Evolutionary conservation across 208 protist species (phyloP), one percentile per base, ranked within the genome.

Genomic region (Trichomonas tenax): DNA sequence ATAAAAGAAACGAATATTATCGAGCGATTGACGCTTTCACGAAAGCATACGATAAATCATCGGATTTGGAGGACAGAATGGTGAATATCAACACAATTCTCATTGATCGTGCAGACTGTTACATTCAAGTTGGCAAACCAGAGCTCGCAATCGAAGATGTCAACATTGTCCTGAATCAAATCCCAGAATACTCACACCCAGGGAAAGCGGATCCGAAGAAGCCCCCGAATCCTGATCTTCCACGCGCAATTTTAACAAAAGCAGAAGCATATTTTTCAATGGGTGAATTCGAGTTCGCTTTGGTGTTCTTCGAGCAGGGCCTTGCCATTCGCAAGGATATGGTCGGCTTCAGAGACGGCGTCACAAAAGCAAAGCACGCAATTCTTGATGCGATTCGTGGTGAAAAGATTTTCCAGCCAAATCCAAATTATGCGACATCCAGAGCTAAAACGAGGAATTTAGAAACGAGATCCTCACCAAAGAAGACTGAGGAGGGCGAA

Each of bases 181-280:
- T n/a, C 2, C 86, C 86, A 58, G 31, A 93, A 72, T 72, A 72
- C 26, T 17, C 58, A 72, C 11, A 72, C 58, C 58, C 58, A 72
- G 58, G 26, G 26, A 72, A 72, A 26, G 58, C 58, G 3, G 58
- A 72, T 72, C 58, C 58, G 26, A 72, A 72, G 58, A 72, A 72
- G 21, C 58, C 58, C 8, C 58, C 58, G 26, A 72, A 72, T 72
- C 58, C 58, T 3, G 58, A 72, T 21, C 17, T 48, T 51, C 41
- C 86, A 93, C 23, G 86, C 1, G 86, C 86, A 34, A 58, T 93
- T 38, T 93, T 93, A 93, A 44, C 86, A 17, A 93, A 93, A 21
- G 86, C 86, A 0, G 86, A 93, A 93, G 86, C 86, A 10, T 93
- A 48, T 93, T 93, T 93, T 36, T 93, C 86, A 38, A 93, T 93